phyloP scores from a whole-genome alignment of 495 filamentous ascomycete species.

The Penicillium odoratum region DNA sequence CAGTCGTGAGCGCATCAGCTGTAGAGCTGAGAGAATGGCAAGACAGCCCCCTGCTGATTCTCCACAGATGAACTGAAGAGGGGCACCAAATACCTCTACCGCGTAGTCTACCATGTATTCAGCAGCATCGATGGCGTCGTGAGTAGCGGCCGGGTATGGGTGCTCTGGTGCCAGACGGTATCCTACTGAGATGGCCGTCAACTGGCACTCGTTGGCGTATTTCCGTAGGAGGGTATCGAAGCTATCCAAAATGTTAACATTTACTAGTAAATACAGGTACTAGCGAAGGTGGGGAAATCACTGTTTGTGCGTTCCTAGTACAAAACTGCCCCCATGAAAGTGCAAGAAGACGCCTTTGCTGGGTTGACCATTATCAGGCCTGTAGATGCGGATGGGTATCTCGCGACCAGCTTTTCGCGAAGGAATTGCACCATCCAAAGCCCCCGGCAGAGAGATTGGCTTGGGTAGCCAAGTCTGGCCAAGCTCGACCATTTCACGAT shows the following conservation, averaged over 20 bases:
- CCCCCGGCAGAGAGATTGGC: not conserved
- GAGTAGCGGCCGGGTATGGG: constrained; percentile 49
- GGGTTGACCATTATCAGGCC: constrained; percentile 38
- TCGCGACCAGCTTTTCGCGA: constrained; percentile 47
- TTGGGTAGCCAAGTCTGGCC: too few species aligned
- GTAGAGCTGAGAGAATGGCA: too few species aligned
- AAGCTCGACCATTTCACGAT: too few species aligned
- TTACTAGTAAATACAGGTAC: too few species aligned
- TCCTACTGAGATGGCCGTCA: constrained; percentile 53
- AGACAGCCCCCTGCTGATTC: too few species aligned
- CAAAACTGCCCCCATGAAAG: not conserved
- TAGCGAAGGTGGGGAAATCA: too few species aligned
- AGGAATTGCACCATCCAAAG: constrained; percentile 29
- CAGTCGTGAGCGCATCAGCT: too few species aligned
- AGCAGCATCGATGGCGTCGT: constrained; percentile 55
- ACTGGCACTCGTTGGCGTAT: constrained; percentile 38
- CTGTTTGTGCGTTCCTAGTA: too few species aligned
- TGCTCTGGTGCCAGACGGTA: constrained; percentile 62
- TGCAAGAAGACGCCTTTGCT: constrained; percentile 40
- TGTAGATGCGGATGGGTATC: constrained; percentile 51
- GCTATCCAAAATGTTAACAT: too few species aligned
- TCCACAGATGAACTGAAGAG: too few species aligned
- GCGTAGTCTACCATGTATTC: too few species aligned
- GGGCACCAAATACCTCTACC: too few species aligned
- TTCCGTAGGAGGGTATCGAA: constrained; percentile 6